These are phyloP conservation scores for Carallia pectinifolia DNA, from an alignment of 345 rosid species.

Conservation along the genomic window DNA sequence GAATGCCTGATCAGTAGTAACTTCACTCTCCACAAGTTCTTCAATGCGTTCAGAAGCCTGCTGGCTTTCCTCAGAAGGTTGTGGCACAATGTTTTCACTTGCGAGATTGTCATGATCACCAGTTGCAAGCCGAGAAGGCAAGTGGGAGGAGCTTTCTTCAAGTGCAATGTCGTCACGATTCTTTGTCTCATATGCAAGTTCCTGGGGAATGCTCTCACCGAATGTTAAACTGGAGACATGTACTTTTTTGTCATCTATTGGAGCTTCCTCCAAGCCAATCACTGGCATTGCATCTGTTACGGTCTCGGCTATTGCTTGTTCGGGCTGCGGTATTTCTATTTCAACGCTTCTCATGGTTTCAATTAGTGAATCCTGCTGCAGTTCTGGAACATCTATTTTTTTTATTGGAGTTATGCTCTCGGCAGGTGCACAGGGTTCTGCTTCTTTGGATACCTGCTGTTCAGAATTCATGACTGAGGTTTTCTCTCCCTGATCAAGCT, in stretches of 20 bases:
- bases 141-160: constrained; percentile 19
- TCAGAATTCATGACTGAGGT: too few species aligned
- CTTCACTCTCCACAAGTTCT: constrained; percentile 20
- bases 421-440: too few species aligned
- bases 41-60: constrained; percentile 9
- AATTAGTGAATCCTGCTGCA: too few species aligned
- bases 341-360: too few species aligned
- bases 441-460: too few species aligned
- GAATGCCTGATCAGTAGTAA: background rate
- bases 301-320: too few species aligned
- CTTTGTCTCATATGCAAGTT: constrained; percentile 20
- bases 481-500: too few species aligned
- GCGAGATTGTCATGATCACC: constrained; percentile 11
- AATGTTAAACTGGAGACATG: constrained; percentile 13
- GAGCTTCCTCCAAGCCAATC: too few species aligned
- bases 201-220: constrained; percentile 7
- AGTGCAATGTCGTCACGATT: constrained; percentile 9
- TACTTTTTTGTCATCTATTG: background rate
- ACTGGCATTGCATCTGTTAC: too few species aligned
- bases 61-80: constrained; percentile 12
- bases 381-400: too few species aligned
- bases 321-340: background rate
- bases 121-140: constrained; percentile 14
- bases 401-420: too few species aligned
- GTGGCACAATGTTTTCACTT: background rate